Percentiles rank a stretch among this genome's conserved stretches.
phyloP scores from a whole-genome alignment of 164 flowering plant species.

The Stephania yunnanensis region DNA sequence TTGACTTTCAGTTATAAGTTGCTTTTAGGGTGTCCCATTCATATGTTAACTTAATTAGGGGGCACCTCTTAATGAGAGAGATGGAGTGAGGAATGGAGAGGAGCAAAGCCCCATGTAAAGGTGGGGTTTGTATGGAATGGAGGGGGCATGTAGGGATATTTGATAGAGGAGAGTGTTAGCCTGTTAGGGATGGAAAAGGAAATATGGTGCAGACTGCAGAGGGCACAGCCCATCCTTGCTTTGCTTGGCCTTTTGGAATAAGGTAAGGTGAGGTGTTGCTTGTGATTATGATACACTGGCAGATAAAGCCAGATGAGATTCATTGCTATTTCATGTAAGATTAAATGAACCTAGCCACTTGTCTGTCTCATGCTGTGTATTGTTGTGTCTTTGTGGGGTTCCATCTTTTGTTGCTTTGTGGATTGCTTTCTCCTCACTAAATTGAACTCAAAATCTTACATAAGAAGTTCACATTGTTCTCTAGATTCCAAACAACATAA shows the following conservation, averaged over 20 bases:
- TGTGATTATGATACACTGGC: neutral
- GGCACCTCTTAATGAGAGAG: neutral
- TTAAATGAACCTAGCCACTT: neutral
- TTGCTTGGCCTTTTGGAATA: neutral
- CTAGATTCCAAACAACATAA: neutral
- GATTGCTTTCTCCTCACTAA: neutral
- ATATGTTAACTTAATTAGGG: neutral
- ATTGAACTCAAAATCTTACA: neutral
- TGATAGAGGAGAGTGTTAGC: neutral
- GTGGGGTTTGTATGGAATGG: slow-evolving; percentile 3
- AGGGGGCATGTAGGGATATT: neutral
- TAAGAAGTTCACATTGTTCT: neutral
- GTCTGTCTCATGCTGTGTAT: neutral
- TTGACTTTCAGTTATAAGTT: too few relatives aligned
- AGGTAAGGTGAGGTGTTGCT: neutral
- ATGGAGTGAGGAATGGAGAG: slow-evolving; percentile 1
- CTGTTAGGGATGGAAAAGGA: neutral
- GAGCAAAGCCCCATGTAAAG: neutral
- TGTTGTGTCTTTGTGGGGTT: neutral
- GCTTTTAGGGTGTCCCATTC: neutral
- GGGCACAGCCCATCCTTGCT: neutral
- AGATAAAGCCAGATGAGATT: neutral
- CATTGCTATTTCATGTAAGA: neutral
- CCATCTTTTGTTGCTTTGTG: neutral
- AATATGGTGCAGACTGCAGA: neutral